Evolutionary conservation across 2,329 filamentous ascomycete species (phyloP).

Genomic region (Endothia cerciana): DNA sequence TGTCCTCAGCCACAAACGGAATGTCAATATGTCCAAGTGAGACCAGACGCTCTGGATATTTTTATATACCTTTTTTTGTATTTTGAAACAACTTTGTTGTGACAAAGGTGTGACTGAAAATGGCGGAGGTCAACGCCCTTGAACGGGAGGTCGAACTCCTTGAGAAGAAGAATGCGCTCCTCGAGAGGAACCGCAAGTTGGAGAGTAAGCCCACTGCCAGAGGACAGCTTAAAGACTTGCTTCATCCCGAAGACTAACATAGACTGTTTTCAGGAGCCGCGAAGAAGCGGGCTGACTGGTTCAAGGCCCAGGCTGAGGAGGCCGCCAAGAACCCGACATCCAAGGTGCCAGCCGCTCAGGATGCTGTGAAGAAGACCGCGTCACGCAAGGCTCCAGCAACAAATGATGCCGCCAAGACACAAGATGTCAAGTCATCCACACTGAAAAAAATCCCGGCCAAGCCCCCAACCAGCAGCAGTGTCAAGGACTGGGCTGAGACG

Average conservation of each 20-base stretch:
- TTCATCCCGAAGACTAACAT: slow-evolving; percentile 3
- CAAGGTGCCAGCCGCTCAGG: background rate
- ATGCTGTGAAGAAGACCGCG: slow-evolving; percentile 14
- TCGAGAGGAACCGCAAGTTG: slow-evolving; percentile 23
- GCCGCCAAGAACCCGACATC: slow-evolving; percentile 8
- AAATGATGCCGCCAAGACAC: slow-evolving; percentile 2
- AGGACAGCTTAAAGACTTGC: background rate
- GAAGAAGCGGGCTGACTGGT: slow-evolving; percentile 16
- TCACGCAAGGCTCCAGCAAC: slow-evolving; percentile 18
- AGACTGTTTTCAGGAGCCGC: slow-evolving; percentile 15
- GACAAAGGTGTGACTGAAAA: background rate
- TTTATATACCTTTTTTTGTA: background rate
- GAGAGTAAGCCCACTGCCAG: background rate
- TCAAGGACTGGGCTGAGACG: slow-evolving; percentile 26
- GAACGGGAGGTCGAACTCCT: slow-evolving; percentile 23
- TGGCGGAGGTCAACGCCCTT: slow-evolving; percentile 24
- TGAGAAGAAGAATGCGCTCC: slow-evolving; percentile 22
- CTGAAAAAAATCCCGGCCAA: slow-evolving; percentile 13
- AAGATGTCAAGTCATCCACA: slow-evolving; percentile 8
- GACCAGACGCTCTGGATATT: background rate
- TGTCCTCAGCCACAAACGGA: slow-evolving; percentile 1
- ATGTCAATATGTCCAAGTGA: background rate
- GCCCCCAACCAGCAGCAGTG: slow-evolving; percentile 11
- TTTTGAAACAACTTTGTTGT: background rate
- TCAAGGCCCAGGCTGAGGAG: slow-evolving; percentile 17